Evolutionary conservation across 2,329 filamentous ascomycete genomes (phyloP), one percentile per base, ranked within the genome.

Genomic region (Beauveria australis): DNA sequence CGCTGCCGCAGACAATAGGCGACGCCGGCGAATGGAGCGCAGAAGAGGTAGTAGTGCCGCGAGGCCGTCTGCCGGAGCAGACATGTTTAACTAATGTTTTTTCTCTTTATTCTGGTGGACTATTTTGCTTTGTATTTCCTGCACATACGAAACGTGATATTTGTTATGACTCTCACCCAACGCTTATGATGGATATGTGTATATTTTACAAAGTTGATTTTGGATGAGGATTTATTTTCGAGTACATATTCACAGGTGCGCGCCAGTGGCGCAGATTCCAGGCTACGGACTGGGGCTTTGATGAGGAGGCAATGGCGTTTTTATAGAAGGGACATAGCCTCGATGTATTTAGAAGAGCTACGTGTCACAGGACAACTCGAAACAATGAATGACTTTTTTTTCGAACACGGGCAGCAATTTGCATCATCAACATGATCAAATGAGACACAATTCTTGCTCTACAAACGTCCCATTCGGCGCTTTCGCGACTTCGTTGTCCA

Each of bases 1-100:
- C 19, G 66, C 59, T 2, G 70, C 69, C 2, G 81, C 81, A 5
- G 79, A 86, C 61, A 79, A 81, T 61, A 74, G 84, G 63, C 70
- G 81, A 64, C 74, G 84, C 68, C 78, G 84, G 66, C 76, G 84
- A 64, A 69, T 79, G 63, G 84, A 87, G 70, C 76, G 76, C 62
- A 68, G 84, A 65, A 74, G 71, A 72, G 76, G 66, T 65, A 76
- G 66, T 71, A 75, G 69, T 61, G 66, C 66, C 18, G 49, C 56
- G 33, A 64, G 71, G 51, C 73, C 71, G 51, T 73, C 71, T 48
- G 67, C 68, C 2, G 72, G 68, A 49, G 65, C 65, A 19, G 74
- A 76, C 63, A 76, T 75, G 73, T 75, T 72, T 65, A 72, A 75
- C 40, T 74, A 70, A 65, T 43, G 57, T 43, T 8, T 37, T 37